A percentile compares a stretch with the other conserved stretches of the same genome.
phyloP scores from a whole-genome alignment of 306 rosid species.

The Quercus glauca region DNA sequence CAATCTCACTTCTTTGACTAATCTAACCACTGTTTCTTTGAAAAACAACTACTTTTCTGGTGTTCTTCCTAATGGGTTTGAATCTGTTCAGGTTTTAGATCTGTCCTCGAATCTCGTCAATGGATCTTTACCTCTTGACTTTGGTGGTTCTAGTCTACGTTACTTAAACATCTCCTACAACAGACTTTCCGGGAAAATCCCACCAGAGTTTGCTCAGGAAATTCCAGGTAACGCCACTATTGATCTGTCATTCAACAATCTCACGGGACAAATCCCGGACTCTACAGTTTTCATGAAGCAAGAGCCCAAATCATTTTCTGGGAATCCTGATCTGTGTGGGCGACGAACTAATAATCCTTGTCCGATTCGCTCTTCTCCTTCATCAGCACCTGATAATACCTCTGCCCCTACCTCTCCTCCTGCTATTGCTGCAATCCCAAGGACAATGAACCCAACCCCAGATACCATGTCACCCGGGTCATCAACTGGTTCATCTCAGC shows the following conservation, averaged over 20 bases:
- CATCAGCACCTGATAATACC: slow-evolving; percentile 38
- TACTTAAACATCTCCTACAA: slow-evolving; percentile 70
- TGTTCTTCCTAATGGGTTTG: slow-evolving; percentile 41
- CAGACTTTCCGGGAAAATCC: slow-evolving; percentile 61
- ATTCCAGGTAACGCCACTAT: slow-evolving; percentile 54
- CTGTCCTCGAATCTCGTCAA: slow-evolving; percentile 74
- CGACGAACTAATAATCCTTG: slow-evolving; percentile 43
- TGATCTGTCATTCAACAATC: slow-evolving; percentile 74
- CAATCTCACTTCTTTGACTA: slow-evolving; percentile 39
- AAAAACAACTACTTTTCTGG: slow-evolving; percentile 70
- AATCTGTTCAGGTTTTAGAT: slow-evolving; percentile 51
- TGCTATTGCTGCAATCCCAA: slow-evolving; percentile 86
- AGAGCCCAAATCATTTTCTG: slow-evolving; percentile 34
- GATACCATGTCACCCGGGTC: slow-evolving; percentile 22
- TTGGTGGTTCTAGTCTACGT: slow-evolving; percentile 45
- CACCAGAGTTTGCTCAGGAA: slow-evolving; percentile 40
- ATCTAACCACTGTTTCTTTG: slow-evolving; percentile 41
- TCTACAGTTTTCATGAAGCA: slow-evolving; percentile 44
- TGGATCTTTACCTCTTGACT: slow-evolving; percentile 64
- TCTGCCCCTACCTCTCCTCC: slow-evolving; percentile 64
- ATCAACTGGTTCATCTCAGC: background rate
- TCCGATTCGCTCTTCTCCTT: slow-evolving; percentile 54
- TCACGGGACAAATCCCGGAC: slow-evolving; percentile 62
- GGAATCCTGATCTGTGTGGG: slow-evolving; percentile 70
- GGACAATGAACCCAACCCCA: slow-evolving; percentile 33